These are phyloP conservation scores for Primulina huaijiensis DNA, from an alignment of 257 asterid species.

Conservation along the genomic window DNA sequence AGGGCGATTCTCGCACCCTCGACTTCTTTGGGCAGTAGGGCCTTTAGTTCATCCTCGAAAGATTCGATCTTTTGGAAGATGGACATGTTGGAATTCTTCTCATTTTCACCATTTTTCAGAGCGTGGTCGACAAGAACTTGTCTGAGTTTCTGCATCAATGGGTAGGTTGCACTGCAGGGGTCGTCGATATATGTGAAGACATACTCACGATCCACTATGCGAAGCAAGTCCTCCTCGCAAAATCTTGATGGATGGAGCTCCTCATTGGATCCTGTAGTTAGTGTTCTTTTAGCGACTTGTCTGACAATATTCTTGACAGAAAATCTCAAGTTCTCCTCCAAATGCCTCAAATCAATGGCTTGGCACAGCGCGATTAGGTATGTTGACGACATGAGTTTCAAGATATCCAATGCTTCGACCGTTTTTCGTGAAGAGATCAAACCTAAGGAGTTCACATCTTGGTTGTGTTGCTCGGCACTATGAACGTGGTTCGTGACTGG, in stretches of 20 bases:
- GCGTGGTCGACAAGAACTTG: slow-evolving; percentile 51
- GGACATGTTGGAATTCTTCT: slow-evolving; percentile 36
- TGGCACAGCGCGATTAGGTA: slow-evolving; percentile 46
- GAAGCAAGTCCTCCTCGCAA: slow-evolving; percentile 42
- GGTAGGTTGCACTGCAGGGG: slow-evolving; percentile 42
- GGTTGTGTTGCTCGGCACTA: slow-evolving; percentile 59
- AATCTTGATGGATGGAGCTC: slow-evolving; percentile 53
- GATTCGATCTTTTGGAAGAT: slow-evolving; percentile 45
- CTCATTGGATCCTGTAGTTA: slow-evolving; percentile 39
- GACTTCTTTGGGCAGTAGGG: slow-evolving; percentile 42
- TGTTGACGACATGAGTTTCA: slow-evolving; percentile 50
- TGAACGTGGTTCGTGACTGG: slow-evolving; percentile 52
- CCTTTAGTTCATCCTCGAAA: slow-evolving; percentile 42
- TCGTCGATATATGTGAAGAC: slow-evolving; percentile 43
- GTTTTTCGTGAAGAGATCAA: slow-evolving; percentile 49
- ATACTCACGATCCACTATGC: slow-evolving; percentile 42
- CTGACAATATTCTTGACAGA: slow-evolving; percentile 45
- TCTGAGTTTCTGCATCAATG: slow-evolving; percentile 42
- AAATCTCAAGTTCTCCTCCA: slow-evolving; percentile 43
- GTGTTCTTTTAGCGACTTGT: slow-evolving; percentile 43
- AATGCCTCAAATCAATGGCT: slow-evolving; percentile 42
- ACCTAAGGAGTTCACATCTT: slow-evolving; percentile 51
- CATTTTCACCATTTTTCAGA: slow-evolving; percentile 37
- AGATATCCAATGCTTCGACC: slow-evolving; percentile 40
- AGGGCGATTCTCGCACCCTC: slow-evolving; percentile 37